Percentiles rank a stretch among this genome's conserved stretches.
These are phyloP conservation scores for Thraustochytrium striatum DNA, from an alignment of 352 stramenopile species.

Conservation along the genomic window DNA sequence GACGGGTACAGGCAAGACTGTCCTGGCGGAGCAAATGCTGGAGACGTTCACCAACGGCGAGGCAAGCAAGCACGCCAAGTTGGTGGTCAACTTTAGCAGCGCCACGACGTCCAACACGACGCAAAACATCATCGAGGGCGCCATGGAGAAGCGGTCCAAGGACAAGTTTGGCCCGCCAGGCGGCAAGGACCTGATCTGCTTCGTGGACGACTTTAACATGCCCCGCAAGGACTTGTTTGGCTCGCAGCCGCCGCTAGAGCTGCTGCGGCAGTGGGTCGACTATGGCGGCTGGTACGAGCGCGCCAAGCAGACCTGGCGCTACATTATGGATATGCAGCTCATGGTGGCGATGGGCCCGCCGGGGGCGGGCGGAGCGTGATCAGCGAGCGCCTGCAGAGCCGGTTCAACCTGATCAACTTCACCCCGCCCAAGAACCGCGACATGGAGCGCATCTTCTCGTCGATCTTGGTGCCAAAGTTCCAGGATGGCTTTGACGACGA, in stretches of 20 bases:
- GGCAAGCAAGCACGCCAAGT: constrained; percentile 63
- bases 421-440: constrained; percentile 80
- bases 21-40: constrained; percentile 87
- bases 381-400: constrained; percentile 82
- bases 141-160: constrained; percentile 89
- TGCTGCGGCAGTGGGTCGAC: constrained; percentile 88
- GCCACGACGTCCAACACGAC: constrained; percentile 83
- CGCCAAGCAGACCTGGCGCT: constrained; percentile 84
- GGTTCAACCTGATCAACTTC: constrained; percentile 94
- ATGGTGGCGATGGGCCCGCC: constrained; percentile 90
- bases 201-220: constrained; percentile 96
- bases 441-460: constrained; percentile 83
- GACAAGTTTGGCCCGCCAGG: constrained; percentile 87
- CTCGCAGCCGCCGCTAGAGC: constrained; percentile 88
- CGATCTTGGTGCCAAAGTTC: constrained; percentile 81
- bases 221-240: constrained; percentile 90
- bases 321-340: constrained; percentile 88
- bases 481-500: constrained; percentile 73
- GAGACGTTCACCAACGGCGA: constrained; percentile 60
- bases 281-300: constrained; percentile 87
- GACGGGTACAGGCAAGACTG: constrained; percentile 88
- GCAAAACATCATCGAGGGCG: constrained; percentile 87
- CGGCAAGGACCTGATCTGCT: constrained; percentile 88
- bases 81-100: constrained; percentile 88
- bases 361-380: constrained; percentile 87